Percentiles rank a stretch among this genome's conserved stretches.
These are phyloP conservation scores for Umbelopsis sp. DNA, from an alignment of 192 early-diverging fungal species.

Conservation along the genomic window DNA sequence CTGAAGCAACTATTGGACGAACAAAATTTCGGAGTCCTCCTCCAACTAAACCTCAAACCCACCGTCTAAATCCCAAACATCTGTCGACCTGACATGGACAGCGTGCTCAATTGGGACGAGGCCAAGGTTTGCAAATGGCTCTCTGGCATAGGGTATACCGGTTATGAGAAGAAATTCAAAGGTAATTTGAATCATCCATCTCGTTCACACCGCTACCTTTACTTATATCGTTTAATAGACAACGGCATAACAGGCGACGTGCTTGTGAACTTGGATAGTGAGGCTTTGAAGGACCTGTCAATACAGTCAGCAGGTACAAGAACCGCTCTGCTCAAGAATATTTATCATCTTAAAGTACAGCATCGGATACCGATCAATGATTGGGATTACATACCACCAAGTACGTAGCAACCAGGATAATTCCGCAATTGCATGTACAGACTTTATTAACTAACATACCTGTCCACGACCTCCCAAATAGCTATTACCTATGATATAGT, in stretches of 20 bases:
- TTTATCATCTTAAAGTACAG: conserved; percentile 82
- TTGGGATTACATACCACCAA: conserved; percentile 85
- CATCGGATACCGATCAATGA: conserved; percentile 78
- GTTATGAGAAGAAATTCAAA: conserved; percentile 58
- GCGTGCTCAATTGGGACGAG: conserved; percentile 58
- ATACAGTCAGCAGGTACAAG: conserved; percentile 86
- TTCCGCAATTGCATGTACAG: neutral
- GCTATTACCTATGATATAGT: conserved; percentile 60
- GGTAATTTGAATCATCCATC: conserved; percentile 33
- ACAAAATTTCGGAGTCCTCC: neutral
- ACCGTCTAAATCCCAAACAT: conserved; percentile 3
- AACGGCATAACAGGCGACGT: conserved; percentile 90
- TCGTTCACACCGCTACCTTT: neutral
- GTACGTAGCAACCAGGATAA: conserved; percentile 43
- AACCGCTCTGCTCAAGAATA: conserved; percentile 85
- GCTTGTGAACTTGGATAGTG: conserved; percentile 87
- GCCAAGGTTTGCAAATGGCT: conserved; percentile 58
- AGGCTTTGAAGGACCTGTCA: conserved; percentile 85
- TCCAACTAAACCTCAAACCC: neutral
- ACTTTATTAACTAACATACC: neutral
- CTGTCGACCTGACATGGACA: conserved; percentile 42
- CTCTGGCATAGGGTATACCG: conserved; percentile 51
- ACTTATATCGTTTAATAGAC: conserved; percentile 49
- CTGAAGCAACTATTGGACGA: neutral
- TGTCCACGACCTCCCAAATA: neutral